phyloP scores from a whole-genome alignment of 768 basidiomycete species.

The Trametes elegans region DNA sequence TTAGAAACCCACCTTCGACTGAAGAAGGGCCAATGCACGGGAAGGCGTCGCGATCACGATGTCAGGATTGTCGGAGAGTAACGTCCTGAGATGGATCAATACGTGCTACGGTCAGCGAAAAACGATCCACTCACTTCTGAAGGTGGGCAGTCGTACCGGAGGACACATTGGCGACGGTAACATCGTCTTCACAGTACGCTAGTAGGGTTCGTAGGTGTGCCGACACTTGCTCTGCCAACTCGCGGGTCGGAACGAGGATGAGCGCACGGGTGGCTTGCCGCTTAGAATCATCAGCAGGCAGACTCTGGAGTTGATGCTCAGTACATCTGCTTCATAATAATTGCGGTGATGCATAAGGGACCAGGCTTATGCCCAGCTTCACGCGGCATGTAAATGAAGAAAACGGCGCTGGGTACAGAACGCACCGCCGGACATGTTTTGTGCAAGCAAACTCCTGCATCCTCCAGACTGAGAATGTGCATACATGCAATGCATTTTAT shows the following conservation, averaged over 20 bases:
- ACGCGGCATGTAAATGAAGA: neutral
- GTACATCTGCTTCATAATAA: neutral
- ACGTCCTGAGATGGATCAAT: conserved; percentile 33
- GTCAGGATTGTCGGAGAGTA: conserved; percentile 72
- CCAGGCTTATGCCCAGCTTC: neutral
- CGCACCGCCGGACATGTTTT: too few species aligned
- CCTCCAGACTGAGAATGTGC: too few species aligned
- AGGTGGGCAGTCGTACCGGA: conserved; percentile 67
- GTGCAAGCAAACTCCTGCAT: too few species aligned
- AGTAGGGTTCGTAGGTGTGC: conserved; percentile 62
- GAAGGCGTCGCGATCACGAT: conserved; percentile 80
- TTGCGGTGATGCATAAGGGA: neutral
- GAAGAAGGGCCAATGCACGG: conserved; percentile 62
- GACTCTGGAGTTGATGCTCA: conserved; percentile 1
- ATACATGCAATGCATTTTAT: too few species aligned
- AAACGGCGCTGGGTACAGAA: too few species aligned
- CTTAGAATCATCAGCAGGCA: conserved; percentile 11
- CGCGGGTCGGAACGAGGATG: conserved; percentile 87
- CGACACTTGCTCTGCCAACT: conserved; percentile 89
- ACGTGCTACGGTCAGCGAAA: neutral
- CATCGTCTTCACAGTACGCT: conserved; percentile 76
- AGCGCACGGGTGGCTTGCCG: conserved; percentile 65
- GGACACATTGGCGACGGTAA: conserved; percentile 73
- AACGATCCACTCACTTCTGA: conserved; percentile 52
- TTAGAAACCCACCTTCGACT: conserved; percentile 55